These are phyloP conservation scores for Danielia oregonensis DNA, from an alignment of 805 yeast genomes.

Conservation along the genomic window DNA sequence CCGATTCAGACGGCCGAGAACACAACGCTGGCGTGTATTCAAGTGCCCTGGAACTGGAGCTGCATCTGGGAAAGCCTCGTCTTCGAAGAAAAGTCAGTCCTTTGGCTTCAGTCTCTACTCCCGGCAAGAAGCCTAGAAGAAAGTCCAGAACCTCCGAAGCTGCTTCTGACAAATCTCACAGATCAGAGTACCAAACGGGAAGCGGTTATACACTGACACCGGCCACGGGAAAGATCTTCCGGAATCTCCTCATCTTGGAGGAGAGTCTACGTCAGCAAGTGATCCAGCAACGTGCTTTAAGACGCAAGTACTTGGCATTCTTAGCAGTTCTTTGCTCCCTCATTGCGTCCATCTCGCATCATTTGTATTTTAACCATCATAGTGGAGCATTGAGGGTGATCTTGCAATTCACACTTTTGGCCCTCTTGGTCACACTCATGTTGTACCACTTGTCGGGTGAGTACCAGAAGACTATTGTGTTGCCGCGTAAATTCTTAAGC, in stretches of 20 bases:
- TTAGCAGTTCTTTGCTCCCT: conserved; percentile 35
- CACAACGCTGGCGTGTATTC: conserved; percentile 10
- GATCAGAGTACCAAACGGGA: conserved; percentile 13
- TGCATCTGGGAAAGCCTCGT: conserved; percentile 9
- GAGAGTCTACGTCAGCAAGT: conserved; percentile 83
- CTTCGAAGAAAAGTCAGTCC: conserved; percentile 4
- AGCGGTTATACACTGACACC: conserved; percentile 25
- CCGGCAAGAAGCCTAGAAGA: conserved; percentile 10
- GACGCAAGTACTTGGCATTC: conserved; percentile 61
- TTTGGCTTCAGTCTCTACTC: conserved; percentile 1
- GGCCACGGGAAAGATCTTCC: conserved; percentile 68
- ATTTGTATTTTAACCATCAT: conserved; percentile 28
- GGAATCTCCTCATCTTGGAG: conserved; percentile 80
- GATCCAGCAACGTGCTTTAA: conserved; percentile 60
- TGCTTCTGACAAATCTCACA: conserved; percentile 12
- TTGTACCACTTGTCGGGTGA: conserved; percentile 87
- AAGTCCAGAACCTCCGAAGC: conserved; percentile 14
- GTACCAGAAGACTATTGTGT: conserved; percentile 77
- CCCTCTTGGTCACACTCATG: conserved; percentile 62
- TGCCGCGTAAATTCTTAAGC: conserved; percentile 73
- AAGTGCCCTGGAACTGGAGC: conserved; percentile 18
- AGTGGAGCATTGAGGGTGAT: conserved; percentile 27
- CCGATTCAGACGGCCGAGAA: conserved; percentile 6
- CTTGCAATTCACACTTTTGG: conserved; percentile 55
- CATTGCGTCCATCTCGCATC: conserved; percentile 39